Base-by-base conservation (phyloP, 2,329 filamentous ascomycete genomes). In the Trichoderma brevicompactum region DNA sequence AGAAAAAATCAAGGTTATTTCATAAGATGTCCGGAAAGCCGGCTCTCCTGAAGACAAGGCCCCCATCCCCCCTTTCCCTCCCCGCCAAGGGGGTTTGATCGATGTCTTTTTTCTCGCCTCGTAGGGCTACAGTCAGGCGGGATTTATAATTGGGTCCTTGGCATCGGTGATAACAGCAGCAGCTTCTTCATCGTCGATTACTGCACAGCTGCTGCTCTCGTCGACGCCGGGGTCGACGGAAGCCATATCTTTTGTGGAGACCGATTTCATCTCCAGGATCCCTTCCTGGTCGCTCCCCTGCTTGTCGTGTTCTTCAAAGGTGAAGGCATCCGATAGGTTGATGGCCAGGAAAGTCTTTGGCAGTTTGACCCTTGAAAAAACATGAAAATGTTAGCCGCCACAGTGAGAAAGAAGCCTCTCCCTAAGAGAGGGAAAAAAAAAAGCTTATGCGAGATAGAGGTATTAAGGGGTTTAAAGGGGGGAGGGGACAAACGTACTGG, bases 341-440 rank as follows among this genome's bases (percentile, higher is more conserved):
- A 89, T 85, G 3, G 87, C 86, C 52, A 88, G 77, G 74, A 89
- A 89, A 1, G 85, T 87, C 77, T 89, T 89, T 60, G 87, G 87
- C 12, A 89, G 74, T 78, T 89, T 89, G 70, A 89, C 87, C 73
- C 86, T 88, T 69, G 38, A 69, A n/a, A 34, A 63, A 54, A 32
- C 32, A 40, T 32, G 36, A 36, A 28, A 32, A 46, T 49, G 38
- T 65, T 40, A 65, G 56, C 17, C 15, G 15, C 23, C 7, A 19
- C 17, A 36, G 1, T 50, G 28, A 19, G 19, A 40, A 34, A 34
- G 19, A 23, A 23, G 7, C 32, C 10, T 3, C 6, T 36, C 6
- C 38, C 7, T 9, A n/a, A 17, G 7, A 8, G 10, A 5, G 19
- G n/a, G 13, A 17, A 19, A 7, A 41, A 4, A 43, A 50, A 41